Base-by-base conservation (phyloP, 106 monocot genomes). In the Apostasia ramifera region DNA sequence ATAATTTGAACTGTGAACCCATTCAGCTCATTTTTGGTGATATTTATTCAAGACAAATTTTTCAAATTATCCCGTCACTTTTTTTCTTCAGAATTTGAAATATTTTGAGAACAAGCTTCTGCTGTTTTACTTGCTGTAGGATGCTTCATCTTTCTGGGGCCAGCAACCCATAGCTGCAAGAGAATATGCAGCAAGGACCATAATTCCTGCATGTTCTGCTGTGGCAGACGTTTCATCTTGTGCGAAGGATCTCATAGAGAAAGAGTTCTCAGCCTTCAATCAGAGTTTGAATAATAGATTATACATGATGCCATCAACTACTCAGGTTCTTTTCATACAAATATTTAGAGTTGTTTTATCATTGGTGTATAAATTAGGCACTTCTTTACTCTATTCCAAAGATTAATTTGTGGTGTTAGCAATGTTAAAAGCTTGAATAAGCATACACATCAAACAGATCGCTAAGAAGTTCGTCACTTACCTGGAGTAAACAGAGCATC, bases 271-370 rank as follows among this genome's bases (percentile, higher is more conserved):
- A 68, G 80, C 81, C 42, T 97, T 97, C 66, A 49, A 72, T 66
- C 79, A 84, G 77, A 87, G 89, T 81, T 70, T 89, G 12, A 84
- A 97, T 66, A 89, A 85, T 71, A 80, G 76, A 59, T 66, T 83
- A 10, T 97, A 82, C 71, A 92, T 85, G 92, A 57, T 92, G 59
- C 97, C 97, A 37, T 85, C 89, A 59, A 92, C 86, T 70, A 84
- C 89, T 14, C 89, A 92, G 97, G 97, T 92, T 72, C 13, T 48
- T 12, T 53, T 11, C 12, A 44, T 41, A 13, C 45, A 12, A 43
- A 8, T 44, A 44, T 62, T 62, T 62, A 13, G 5, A 13, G 0
- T 12, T 11, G 9, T n/a, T 44, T 13, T 1, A 52, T 1, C 3
- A 6, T 8, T 52, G 52, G 52, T 52, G 0, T 45, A 62, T 26